Base-by-base conservation (phyloP, 176 grass and related monocot genomes). In the Avena eriantha region DNA sequence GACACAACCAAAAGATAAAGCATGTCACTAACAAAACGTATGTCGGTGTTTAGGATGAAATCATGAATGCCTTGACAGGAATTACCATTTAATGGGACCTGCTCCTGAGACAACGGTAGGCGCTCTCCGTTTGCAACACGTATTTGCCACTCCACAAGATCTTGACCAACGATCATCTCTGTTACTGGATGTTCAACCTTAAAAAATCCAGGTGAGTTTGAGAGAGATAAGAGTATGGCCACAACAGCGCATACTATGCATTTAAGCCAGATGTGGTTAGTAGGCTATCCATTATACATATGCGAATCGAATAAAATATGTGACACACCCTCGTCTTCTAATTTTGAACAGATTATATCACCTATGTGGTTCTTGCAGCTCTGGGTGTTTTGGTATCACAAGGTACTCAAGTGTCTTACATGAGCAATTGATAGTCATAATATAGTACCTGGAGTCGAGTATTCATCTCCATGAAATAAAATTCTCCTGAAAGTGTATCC, bases 391-490 rank as follows among this genome's bases (percentile, higher is more conserved):
- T 65, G 19, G 65, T 67, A 41, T 46, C 48, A 75, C 47, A 89
- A 70, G 39, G 78, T 79, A 86, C 12, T 55, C 0, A 18, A 76
- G 17, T 31, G 65, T 69, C 41, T 48, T 74, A 76, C 4, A 83
- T 31, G 48, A 86, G 11, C 19, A 73, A 75, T 10, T 51, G 14
- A 50, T 74, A 50, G 8, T 65, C 26, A 56, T 59, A 56, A 66
- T 43, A 65, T n/a, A 82, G 26, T 92, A 94, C 96, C 88, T 95
- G 96, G 71, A 98, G 90, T 75, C 96, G 93, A 74, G 96, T 98
- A 88, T 98, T 98, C 96, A 98, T 98, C 86, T 98, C 96, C 96
- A 98, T 98, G 84, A 98, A 98, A 86, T 91, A 98, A 29, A 98
- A 98, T 80, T 98, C 49, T 57, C 90, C 92, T 43, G 93, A 95